A percentile compares a stretch with the other conserved stretches of the same genome.
These are phyloP conservation scores for Serendipita sp. DNA, from an alignment of 768 basidiomycete species.

Conservation along the genomic window DNA sequence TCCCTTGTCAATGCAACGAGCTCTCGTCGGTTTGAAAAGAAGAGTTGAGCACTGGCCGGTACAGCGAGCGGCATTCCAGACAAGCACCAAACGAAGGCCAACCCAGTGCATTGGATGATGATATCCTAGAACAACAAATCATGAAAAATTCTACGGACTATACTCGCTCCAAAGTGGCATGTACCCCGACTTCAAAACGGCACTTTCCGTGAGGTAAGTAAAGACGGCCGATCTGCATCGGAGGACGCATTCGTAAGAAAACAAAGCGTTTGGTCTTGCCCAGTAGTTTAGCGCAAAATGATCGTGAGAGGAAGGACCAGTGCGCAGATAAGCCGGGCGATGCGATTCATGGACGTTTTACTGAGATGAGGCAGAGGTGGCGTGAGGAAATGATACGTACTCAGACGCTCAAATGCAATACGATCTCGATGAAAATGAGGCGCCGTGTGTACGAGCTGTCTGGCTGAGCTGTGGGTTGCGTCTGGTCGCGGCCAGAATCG, in stretches of 20 bases:
- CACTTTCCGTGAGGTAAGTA: background rate
- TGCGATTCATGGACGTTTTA: background rate
- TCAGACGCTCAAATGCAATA: too few species aligned
- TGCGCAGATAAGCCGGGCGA: background rate
- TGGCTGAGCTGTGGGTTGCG: too few species aligned
- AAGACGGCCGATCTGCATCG: background rate
- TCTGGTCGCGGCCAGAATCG: too few species aligned
- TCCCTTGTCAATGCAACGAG: background rate
- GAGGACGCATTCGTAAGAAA: background rate
- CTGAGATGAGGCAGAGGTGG: background rate
- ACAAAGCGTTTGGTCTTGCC: background rate
- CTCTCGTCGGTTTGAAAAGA: background rate
- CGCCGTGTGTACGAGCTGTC: too few species aligned
- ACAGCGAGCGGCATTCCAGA: constrained; percentile 47
- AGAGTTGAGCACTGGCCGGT: constrained; percentile 32
- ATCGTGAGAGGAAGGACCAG: background rate
- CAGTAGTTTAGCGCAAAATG: background rate
- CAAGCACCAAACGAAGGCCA: background rate
- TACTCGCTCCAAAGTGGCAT: background rate
- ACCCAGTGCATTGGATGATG: background rate
- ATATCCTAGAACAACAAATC: background rate
- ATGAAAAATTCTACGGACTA: too few species aligned
- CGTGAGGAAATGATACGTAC: background rate
- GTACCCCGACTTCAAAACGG: background rate
- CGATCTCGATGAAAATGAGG: too few species aligned